Evolutionary conservation across 1,139 yeast species (phyloP).

Genomic region (Geotrichum carabidarum): DNA sequence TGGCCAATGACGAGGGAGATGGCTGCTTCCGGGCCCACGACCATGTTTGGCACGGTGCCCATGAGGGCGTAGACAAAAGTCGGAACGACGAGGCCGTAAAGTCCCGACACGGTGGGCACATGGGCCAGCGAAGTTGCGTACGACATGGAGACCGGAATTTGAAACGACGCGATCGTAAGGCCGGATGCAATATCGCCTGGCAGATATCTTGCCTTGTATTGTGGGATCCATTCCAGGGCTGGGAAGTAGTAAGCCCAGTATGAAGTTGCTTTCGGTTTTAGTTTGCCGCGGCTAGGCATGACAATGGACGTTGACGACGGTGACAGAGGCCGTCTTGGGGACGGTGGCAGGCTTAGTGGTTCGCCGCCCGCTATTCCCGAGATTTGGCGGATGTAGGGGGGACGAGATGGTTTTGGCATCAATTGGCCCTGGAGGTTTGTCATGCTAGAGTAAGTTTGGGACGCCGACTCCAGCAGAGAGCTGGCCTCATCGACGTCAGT

Average conservation of each 20-base stretch:
- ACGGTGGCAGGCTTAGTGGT: neutral
- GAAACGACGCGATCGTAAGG: slow-evolving; percentile 81
- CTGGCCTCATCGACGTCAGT: neutral
- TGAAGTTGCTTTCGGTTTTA: slow-evolving; percentile 25
- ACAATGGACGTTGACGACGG: slow-evolving; percentile 6
- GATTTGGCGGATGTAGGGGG: slow-evolving; percentile 19
- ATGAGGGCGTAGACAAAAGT: slow-evolving; percentile 76
- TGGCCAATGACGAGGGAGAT: slow-evolving; percentile 88
- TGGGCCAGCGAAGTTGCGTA: slow-evolving; percentile 88
- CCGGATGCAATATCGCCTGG: slow-evolving; percentile 83
- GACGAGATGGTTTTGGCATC: slow-evolving; percentile 7
- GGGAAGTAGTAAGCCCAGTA: slow-evolving; percentile 70
- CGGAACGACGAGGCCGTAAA: slow-evolving; percentile 73
- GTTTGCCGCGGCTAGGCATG: slow-evolving; percentile 18
- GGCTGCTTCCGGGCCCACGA: slow-evolving; percentile 96
- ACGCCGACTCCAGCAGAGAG: neutral
- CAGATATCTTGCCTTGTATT: slow-evolving; percentile 50
- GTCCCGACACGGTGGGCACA: slow-evolving; percentile 82
- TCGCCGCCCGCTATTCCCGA: slow-evolving; percentile 12
- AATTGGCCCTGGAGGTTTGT: no score
- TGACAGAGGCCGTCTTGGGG: slow-evolving; percentile 7
- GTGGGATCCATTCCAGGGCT: slow-evolving; percentile 69
- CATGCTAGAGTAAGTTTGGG: neutral
- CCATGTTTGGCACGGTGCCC: slow-evolving; percentile 94
- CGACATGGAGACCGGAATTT: slow-evolving; percentile 81